phyloP scores from a whole-genome alignment of 1,139 yeast species.

The Blastobotrys indianensis region DNA sequence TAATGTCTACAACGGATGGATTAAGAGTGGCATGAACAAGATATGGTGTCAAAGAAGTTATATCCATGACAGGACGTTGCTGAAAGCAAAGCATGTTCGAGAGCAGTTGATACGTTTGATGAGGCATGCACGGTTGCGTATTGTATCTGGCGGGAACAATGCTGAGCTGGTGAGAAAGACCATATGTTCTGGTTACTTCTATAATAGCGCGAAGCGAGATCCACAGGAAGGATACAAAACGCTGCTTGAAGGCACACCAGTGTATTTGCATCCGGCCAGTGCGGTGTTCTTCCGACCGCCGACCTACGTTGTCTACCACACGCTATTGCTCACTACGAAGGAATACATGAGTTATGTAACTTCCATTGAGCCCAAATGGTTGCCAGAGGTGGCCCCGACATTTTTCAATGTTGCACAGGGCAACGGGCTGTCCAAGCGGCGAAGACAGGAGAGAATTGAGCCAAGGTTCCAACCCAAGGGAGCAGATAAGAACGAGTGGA shows the following conservation, averaged over 20 bases:
- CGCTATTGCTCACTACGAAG: conserved; percentile 69
- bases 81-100: conserved; percentile 73
- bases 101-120: conserved; percentile 63
- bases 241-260: conserved; percentile 68
- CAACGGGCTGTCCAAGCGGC: conserved; percentile 37
- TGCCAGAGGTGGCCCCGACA: conserved; percentile 78
- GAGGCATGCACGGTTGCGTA: conserved; percentile 46
- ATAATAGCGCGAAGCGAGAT: conserved; percentile 75
- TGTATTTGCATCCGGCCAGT: conserved; percentile 84
- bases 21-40: conserved; percentile 50
- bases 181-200: conserved; percentile 81
- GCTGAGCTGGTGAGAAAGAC: conserved; percentile 58
- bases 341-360: conserved; percentile 93
- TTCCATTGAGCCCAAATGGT: conserved; percentile 77
- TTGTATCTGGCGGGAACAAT: conserved; percentile 49
- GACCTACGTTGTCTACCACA: conserved; percentile 79
- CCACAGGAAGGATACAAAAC: conserved; percentile 76
- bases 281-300: conserved; percentile 67
- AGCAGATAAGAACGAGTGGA: conserved; percentile 51
- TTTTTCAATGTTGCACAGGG: conserved; percentile 62
- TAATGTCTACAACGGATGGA: conserved; percentile 80
- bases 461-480: conserved; percentile 54
- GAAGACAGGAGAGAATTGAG: conserved; percentile 46
- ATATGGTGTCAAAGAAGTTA: conserved; percentile 81
- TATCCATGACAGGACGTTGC: conserved; percentile 74